Evolutionary conservation across 805 yeast genomes (phyloP).

Genomic region (Candida endomychidarum): DNA sequence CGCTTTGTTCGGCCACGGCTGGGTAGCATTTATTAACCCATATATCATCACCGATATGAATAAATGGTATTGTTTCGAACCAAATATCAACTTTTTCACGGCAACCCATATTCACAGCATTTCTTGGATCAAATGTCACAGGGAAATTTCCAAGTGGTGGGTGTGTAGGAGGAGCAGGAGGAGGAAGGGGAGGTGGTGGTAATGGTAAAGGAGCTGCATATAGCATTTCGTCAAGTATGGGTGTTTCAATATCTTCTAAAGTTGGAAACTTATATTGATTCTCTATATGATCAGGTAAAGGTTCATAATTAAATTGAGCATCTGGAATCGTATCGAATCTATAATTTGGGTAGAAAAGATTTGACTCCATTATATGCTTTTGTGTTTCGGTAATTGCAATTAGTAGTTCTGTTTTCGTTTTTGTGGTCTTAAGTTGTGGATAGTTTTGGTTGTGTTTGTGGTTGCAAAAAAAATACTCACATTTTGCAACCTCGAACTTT

Average conservation of each 20-base stretch:
- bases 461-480: background rate
- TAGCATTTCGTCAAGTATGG: background rate
- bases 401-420: too few species aligned
- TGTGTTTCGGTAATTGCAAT: too few species aligned
- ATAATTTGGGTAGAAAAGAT: background rate
- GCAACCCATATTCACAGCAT: slow-evolving; percentile 60
- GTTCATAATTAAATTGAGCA: background rate
- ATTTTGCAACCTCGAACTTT: slow-evolving; percentile 8
- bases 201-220: background rate
- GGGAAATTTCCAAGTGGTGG: slow-evolving; percentile 11
- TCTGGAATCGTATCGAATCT: background rate
- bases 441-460: slow-evolving; percentile 7
- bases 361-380: slow-evolving; percentile 1
- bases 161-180: background rate
- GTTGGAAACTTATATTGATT: background rate
- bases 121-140: slow-evolving; percentile 56
- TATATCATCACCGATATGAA: slow-evolving; percentile 24
- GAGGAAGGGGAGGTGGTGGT: too few species aligned
- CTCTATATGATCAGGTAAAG: background rate
- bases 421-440: too few species aligned
- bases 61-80: slow-evolving; percentile 57
- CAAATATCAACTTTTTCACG: slow-evolving; percentile 65
- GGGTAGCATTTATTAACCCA: slow-evolving; percentile 47
- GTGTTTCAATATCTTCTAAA: background rate
- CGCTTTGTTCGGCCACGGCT: slow-evolving; percentile 36